These are phyloP conservation scores for Ascochyta rabiei DNA, from an alignment of 2,329 filamentous ascomycete genomes.

Conservation along the genomic window DNA sequence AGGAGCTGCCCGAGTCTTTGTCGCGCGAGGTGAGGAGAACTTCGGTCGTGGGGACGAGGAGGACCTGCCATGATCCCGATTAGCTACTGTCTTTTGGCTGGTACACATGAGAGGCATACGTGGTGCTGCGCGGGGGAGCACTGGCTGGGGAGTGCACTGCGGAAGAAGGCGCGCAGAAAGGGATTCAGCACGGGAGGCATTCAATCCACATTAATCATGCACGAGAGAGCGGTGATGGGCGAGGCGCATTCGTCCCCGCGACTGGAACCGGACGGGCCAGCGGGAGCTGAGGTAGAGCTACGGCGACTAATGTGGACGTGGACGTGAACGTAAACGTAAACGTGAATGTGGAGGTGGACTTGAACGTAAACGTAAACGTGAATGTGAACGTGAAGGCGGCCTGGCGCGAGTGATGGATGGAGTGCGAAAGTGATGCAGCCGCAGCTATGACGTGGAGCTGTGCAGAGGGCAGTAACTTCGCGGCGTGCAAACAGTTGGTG, in stretches of 20 bases:
- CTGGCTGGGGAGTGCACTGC: slow-evolving; percentile 89
- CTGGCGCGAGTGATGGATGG: slow-evolving; percentile 23
- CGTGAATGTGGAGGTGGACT: too few relatives aligned
- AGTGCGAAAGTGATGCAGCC: slow-evolving; percentile 21
- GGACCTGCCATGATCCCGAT: slow-evolving; percentile 57
- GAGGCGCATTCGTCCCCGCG: slow-evolving; percentile 39
- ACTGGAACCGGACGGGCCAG: slow-evolving; percentile 28
- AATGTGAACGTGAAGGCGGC: slow-evolving; percentile 25
- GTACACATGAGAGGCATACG: slow-evolving; percentile 52
- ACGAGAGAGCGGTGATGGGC: slow-evolving; percentile 22
- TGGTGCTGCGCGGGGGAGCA: slow-evolving; percentile 91
- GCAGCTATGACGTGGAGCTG: slow-evolving; percentile 5
- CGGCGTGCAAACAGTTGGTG: neutral
- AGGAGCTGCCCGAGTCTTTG: slow-evolving; percentile 77
- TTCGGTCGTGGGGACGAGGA: slow-evolving; percentile 93
- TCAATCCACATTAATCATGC: slow-evolving; percentile 59
- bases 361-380: too few relatives aligned
- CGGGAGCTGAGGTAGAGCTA: slow-evolving; percentile 11
- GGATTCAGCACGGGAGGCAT: slow-evolving; percentile 97
- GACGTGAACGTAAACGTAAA: too few relatives aligned
- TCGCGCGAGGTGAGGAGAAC: slow-evolving; percentile 87
- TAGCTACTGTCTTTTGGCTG: neutral
- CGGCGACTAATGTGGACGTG: neutral
- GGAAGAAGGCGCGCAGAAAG: slow-evolving; percentile 98
- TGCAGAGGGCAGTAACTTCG: neutral